phyloP scores from a whole-genome alignment of 352 stramenopile genomes.

The Phytophthora hibernalis region DNA sequence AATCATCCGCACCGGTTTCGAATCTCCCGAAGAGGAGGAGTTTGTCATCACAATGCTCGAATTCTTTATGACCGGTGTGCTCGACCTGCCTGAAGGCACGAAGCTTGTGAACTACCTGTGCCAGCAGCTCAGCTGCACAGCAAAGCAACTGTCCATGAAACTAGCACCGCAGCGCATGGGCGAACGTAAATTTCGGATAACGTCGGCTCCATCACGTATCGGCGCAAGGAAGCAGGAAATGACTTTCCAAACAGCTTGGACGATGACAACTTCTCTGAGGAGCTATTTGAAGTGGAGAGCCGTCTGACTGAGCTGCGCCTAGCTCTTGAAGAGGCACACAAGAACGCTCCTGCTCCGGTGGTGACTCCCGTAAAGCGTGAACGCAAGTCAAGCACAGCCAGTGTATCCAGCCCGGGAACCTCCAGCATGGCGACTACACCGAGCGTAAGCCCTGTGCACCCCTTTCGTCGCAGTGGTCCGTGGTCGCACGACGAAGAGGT shows the following conservation, averaged over 20 bases:
- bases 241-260: constrained; percentile 21
- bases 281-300: constrained; percentile 63
- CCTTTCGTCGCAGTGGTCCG: constrained; percentile 62
- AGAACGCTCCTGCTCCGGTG: constrained; percentile 22
- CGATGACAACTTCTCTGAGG: constrained; percentile 47
- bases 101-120: constrained; percentile 66
- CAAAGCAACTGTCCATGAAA: constrained; percentile 79
- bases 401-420: constrained; percentile 35
- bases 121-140: constrained; percentile 57
- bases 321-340: constrained; percentile 51
- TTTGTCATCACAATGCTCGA: constrained; percentile 68
- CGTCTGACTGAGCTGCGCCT: constrained; percentile 56
- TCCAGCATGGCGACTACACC: constrained; percentile 29
- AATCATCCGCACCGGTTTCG: constrained; percentile 82
- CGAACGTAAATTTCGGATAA: constrained; percentile 66
- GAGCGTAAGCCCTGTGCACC: constrained; percentile 31
- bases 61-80: constrained; percentile 64
- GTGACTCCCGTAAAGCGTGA: constrained; percentile 32
- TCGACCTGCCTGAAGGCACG: constrained; percentile 64
- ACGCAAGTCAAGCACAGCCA: constrained; percentile 38
- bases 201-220: constrained; percentile 62
- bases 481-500: constrained; percentile 79
- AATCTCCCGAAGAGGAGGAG: constrained; percentile 66
- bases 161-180: constrained; percentile 60
- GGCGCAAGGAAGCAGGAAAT: constrained; percentile 36